These are phyloP conservation scores for Endotrypanum monterogeii DNA, from an alignment of 208 protist genomes.

Conservation along the genomic window DNA sequence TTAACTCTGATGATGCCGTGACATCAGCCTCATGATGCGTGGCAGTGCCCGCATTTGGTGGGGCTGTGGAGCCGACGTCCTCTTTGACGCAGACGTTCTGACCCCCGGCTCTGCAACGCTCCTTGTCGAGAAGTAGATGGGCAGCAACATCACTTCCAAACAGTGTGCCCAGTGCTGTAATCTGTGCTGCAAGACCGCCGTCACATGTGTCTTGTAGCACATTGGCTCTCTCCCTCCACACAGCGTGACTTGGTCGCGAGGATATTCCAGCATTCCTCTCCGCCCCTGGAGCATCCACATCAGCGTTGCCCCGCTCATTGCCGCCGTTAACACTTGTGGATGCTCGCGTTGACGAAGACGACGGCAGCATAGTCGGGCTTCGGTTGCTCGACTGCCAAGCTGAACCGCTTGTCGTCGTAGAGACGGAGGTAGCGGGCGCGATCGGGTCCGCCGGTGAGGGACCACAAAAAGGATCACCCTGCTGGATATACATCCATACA, in stretches of 20 bases:
- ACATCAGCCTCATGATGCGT: neutral
- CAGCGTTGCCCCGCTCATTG: neutral
- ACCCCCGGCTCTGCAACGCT: neutral
- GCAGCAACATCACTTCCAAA: slow-evolving; percentile 19
- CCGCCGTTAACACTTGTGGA: neutral
- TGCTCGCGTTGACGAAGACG: neutral
- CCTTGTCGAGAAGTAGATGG: slow-evolving; percentile 4
- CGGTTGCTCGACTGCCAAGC: slow-evolving; percentile 18
- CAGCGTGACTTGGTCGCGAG: neutral
- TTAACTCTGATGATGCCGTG: neutral
- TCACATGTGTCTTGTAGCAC: neutral
- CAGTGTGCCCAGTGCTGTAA: slow-evolving; percentile 10
- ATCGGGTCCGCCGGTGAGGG: neutral
- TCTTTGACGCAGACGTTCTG: neutral
- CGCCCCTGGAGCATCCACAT: neutral
- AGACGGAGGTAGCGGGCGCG: neutral
- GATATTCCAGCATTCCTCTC: neutral
- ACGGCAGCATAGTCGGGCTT: neutral
- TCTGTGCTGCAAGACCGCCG: slow-evolving; percentile 3
- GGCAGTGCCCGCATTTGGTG: neutral
- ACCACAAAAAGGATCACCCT: neutral
- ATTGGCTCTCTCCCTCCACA: neutral
- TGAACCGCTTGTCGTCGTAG: neutral
- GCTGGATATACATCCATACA: slow-evolving; percentile 28
- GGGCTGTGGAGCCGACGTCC: neutral